Evolutionary conservation across 441 rosid species (phyloP).

Genomic region (Gossypium laxum): DNA sequence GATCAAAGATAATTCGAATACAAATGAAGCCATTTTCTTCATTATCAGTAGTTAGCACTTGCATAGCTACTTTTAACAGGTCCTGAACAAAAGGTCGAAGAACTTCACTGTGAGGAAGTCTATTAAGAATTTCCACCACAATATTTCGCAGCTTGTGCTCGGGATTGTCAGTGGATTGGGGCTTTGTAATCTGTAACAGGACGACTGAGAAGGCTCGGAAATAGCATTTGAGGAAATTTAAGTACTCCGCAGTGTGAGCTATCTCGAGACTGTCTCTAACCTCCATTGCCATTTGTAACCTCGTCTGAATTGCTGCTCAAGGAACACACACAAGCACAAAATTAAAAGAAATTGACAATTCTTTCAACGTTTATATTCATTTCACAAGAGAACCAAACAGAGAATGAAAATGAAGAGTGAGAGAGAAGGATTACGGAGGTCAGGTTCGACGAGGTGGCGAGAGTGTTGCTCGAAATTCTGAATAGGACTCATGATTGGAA

Average conservation of each 20-base stretch:
- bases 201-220: conserved; percentile 71
- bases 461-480: conserved; percentile 95
- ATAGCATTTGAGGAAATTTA: conserved; percentile 85
- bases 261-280: conserved; percentile 93
- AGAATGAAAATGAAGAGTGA: background rate
- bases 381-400: background rate
- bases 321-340: background rate
- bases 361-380: background rate
- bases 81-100: conserved; percentile 98
- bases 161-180: conserved; percentile 66
- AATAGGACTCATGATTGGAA: conserved; percentile 21
- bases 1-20: conserved; percentile 86
- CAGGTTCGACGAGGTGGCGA: conserved; percentile 68
- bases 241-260: conserved; percentile 85
- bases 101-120: conserved; percentile 93
- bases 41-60: conserved; percentile 82
- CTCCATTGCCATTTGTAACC: conserved; percentile 87
- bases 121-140: conserved; percentile 83
- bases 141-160: conserved; percentile 90
- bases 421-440: conserved; percentile 42
- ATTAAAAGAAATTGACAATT: background rate
- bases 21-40: conserved; percentile 94
- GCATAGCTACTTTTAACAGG: conserved; percentile 92
- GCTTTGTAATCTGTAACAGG: conserved; percentile 74
- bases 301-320: conserved; percentile 59